Percentiles rank a stretch among this genome's conserved stretches.
These are phyloP conservation scores for Prinsepia uniflora DNA, from an alignment of 306 rosid genomes.

Conservation along the genomic window DNA sequence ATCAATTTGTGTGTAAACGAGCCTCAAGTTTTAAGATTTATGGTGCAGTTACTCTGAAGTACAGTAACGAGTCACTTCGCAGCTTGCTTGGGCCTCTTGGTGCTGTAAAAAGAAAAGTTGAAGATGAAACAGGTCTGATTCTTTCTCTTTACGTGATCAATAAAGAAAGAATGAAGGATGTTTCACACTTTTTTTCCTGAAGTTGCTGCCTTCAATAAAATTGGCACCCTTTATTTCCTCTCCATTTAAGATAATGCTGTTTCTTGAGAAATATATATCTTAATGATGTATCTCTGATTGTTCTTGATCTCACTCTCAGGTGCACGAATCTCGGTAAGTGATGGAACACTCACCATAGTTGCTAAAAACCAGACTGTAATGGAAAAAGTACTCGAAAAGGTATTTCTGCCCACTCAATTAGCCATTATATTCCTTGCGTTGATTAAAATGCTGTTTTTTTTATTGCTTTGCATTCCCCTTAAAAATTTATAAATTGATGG, in stretches of 20 bases:
- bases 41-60: conserved; percentile 76
- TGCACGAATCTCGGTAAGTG: conserved; percentile 81
- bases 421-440: not conserved
- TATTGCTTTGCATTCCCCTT: not conserved
- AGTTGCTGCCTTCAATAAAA: not conserved
- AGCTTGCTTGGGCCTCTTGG: conserved; percentile 93
- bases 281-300: not conserved
- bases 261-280: not conserved
- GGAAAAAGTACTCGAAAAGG: conserved; percentile 82
- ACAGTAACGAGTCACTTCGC: conserved; percentile 73
- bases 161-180: not conserved
- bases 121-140: conserved; percentile 80
- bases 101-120: conserved; percentile 66
- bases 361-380: conserved; percentile 78
- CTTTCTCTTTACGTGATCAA: not conserved
- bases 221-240: not conserved
- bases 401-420: conserved; percentile 27
- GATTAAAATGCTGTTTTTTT: not conserved
- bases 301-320: conserved; percentile 37
- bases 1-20: conserved; percentile 8
- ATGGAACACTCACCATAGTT: conserved; percentile 77
- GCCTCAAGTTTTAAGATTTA: conserved; percentile 28
- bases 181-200: not conserved
- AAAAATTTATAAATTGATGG: not conserved
- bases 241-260: not conserved